Evolutionary conservation across 1,284 basidiomycete genomes (phyloP).

Genomic region (Athelia psychrophila): DNA sequence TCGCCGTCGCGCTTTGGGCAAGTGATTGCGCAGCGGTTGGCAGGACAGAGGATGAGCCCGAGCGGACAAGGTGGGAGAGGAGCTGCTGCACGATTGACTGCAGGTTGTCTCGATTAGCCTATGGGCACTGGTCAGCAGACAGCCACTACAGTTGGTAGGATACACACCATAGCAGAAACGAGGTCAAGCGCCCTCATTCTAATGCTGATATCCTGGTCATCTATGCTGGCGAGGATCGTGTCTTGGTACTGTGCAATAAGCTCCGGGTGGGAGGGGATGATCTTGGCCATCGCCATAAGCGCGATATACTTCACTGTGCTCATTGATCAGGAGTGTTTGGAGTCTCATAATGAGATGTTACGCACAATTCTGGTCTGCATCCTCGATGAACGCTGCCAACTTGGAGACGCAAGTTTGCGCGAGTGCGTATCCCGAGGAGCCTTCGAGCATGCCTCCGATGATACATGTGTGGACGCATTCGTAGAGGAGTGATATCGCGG

Average conservation of each 20-base stretch:
- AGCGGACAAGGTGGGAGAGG: constrained; percentile 79
- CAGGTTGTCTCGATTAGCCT: constrained; percentile 83
- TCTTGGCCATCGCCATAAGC: constrained; percentile 92
- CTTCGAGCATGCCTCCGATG: constrained; percentile 93
- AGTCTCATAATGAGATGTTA: constrained; percentile 9
- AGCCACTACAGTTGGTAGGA: constrained; percentile 5
- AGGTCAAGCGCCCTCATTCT: constrained; percentile 94
- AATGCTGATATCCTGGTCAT: constrained; percentile 94
- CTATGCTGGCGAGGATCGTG: constrained; percentile 86
- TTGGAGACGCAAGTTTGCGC: constrained; percentile 93
- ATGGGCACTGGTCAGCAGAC: constrained; percentile 10
- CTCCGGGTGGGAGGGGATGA: constrained; percentile 90
- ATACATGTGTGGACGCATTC: constrained; percentile 99
- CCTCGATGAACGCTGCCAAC: constrained; percentile 87
- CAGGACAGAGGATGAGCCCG: constrained; percentile 45
- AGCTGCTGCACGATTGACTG: constrained; percentile 89
- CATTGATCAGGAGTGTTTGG: constrained; percentile 1
- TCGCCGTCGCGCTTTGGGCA: constrained; percentile 43
- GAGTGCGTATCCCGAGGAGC: constrained; percentile 73
- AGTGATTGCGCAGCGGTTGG: constrained; percentile 65
- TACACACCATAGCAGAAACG: constrained; percentile 84
- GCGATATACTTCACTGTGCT: constrained; percentile 92
- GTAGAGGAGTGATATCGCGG: constrained; percentile 94
- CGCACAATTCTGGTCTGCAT: constrained; percentile 92
- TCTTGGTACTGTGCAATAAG: constrained; percentile 92